Evolutionary conservation across 345 rosid genomes (phyloP).

Genomic region (Cardamine resedifolia): DNA sequence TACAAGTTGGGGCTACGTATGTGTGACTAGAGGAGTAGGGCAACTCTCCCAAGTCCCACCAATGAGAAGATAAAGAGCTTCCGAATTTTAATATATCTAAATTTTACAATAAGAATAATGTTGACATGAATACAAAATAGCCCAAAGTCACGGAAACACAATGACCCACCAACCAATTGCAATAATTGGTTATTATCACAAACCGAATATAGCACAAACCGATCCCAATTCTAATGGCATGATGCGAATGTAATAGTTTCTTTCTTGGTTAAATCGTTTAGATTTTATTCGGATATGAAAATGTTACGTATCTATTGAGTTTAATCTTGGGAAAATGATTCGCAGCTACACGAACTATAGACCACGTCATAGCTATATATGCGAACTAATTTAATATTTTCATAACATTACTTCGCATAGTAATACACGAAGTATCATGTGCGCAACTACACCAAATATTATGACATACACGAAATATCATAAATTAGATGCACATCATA

Average conservation of each 20-base stretch:
- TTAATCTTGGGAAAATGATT: too few relatives aligned
- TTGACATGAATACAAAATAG: conserved; percentile 5
- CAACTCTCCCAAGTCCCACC: conserved; percentile 28
- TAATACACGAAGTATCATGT: too few relatives aligned
- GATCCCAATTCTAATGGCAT: neutral
- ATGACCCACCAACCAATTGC: conserved; percentile 16
- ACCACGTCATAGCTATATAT: too few relatives aligned
- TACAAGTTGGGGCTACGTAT: conserved; percentile 25
- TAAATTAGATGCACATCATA: too few relatives aligned
- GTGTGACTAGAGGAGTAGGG: conserved; percentile 17
- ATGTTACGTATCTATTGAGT: neutral
- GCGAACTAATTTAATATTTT: too few relatives aligned
- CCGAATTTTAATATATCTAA: neutral
- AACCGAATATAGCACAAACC: neutral
- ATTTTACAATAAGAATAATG: neutral
- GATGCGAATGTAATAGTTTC: neutral
- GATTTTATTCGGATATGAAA: neutral
- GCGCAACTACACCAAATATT: too few relatives aligned
- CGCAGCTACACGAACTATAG: too few relatives aligned
- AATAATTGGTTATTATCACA: conserved; percentile 8
- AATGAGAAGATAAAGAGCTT: conserved; percentile 20
- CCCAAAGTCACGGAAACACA: conserved; percentile 21
- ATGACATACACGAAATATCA: too few relatives aligned
- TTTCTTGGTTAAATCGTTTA: too few relatives aligned
- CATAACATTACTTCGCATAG: too few relatives aligned